These are phyloP conservation scores for Pseudogymnoascus sp. DNA, from an alignment of 2,329 filamentous ascomycete species.

Conservation along the genomic window DNA sequence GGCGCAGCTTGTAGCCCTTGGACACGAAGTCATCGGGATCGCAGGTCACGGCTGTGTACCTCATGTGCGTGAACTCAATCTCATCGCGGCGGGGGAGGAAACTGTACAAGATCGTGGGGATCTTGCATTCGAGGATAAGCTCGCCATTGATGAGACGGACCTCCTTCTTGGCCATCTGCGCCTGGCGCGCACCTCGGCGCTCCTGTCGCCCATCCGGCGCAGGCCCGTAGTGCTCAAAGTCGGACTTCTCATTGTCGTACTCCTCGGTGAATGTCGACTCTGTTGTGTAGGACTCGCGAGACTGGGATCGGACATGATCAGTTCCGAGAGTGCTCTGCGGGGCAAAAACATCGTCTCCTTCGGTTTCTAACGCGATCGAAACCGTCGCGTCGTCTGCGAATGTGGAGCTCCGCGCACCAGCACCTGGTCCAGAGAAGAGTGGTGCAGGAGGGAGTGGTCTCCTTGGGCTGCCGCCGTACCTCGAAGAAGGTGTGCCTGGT, in stretches of 20 bases:
- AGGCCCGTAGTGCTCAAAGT: conserved; percentile 76
- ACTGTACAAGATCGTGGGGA: conserved; percentile 95
- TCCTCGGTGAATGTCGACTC: conserved; percentile 29
- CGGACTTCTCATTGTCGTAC: conserved; percentile 34
- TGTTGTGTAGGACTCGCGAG: conserved; percentile 34
- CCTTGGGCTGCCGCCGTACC: conserved; percentile 80
- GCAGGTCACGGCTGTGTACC: conserved; percentile 97
- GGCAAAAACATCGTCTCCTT: conserved; percentile 63
- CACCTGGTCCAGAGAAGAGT: conserved; percentile 59
- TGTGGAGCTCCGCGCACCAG: conserved; percentile 41
- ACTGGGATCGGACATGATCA: conserved; percentile 16
- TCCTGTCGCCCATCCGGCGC: conserved; percentile 82
- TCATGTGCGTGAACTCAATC: conserved; percentile 96
- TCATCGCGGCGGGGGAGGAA: conserved; percentile 91
- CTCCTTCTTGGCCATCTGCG: conserved; percentile 87
- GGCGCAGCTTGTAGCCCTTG: conserved; percentile 84
- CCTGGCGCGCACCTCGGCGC: conserved; percentile 75
- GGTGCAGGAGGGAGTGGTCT: conserved; percentile 84
- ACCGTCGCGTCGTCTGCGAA: conserved; percentile 64
- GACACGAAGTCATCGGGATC: conserved; percentile 90
- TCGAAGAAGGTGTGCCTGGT: conserved; percentile 82
- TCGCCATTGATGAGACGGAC: conserved; percentile 96
- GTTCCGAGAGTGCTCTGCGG: conserved; percentile 35
- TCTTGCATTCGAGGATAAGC: conserved; percentile 96
- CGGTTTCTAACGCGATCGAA: conserved; percentile 59